Evolutionary conservation across 2,329 filamentous ascomycete genomes (phyloP).

Genomic region (Penicillium griseofulvum): DNA sequence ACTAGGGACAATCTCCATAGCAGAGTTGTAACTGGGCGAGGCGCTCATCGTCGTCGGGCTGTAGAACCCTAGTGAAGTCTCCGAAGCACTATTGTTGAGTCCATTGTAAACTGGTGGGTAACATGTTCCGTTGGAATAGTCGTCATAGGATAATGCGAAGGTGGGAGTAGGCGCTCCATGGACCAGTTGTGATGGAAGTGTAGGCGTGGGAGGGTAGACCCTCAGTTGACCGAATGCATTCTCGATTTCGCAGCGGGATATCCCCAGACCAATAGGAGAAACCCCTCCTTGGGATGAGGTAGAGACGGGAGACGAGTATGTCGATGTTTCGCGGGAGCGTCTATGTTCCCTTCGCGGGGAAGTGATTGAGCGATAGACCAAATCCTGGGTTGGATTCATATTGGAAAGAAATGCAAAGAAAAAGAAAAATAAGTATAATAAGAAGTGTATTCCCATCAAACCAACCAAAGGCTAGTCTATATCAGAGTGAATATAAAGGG

Average conservation of each 20-base stretch:
- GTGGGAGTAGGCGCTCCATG: constrained; percentile 9
- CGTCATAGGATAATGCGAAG: constrained; percentile 23
- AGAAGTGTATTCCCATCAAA: constrained; percentile 2
- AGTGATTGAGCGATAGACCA: constrained; percentile 2
- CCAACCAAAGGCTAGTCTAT: constrained; percentile 13
- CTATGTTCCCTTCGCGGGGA: constrained; percentile 13
- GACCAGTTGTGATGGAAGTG: constrained; percentile 24
- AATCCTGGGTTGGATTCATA: constrained; percentile 14
- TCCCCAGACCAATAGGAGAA: constrained; percentile 31
- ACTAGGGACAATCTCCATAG: constrained; percentile 15
- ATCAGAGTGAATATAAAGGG: constrained; percentile 8
- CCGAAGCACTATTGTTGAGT: constrained; percentile 18
- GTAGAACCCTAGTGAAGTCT: constrained; percentile 27
- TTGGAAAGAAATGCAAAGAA: constrained; percentile 6
- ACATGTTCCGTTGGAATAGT: constrained; percentile 16
- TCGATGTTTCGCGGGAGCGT: constrained; percentile 16
- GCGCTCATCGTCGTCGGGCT: constrained; percentile 21
- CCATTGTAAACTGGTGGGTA: constrained; percentile 26
- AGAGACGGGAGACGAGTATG: constrained; percentile 26
- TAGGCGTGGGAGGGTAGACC: constrained; percentile 20
- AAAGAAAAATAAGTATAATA: neutral
- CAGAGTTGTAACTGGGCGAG: constrained; percentile 27
- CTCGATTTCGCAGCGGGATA: constrained; percentile 29
- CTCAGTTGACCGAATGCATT: constrained; percentile 20
- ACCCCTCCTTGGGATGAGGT: constrained; percentile 17